Evolutionary conservation across 176 grass and related monocot species (phyloP), one percentile per base, ranked within the genome.

Genomic region (Carex cristatella): DNA sequence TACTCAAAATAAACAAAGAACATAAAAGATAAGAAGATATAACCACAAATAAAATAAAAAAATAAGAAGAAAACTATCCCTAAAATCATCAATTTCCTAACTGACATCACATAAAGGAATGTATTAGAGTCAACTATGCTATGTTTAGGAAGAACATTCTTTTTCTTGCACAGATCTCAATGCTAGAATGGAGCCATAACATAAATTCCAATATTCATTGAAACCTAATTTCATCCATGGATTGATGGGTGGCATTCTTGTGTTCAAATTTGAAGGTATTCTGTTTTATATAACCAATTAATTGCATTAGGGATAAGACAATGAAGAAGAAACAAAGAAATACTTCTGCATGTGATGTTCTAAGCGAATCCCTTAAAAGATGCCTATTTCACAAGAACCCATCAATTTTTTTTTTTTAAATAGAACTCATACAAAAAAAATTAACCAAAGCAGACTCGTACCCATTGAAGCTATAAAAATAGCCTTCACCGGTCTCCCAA

Each of bases 151-250:
- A 27, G 9, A 77, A 65, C 54, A 32, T 16, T 65, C 18, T 65
- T 76, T 49, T 10, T 78, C 79, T 86, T 86, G 48, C 46, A 33
- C n/a, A 42, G 6, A 82, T 77, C 48, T 77, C 9, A 15, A 87
- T 56, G 89, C 86, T 79, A 93, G 76, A 51, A 91, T 38, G 59
- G 86, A 89, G 82, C 4, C n/a, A 68, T 28, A 77, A 74, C 93
- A 93, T 19, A 89, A 77, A 40, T 81, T 84, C 93, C 88, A 98
- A 81, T 95, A 98, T 61, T 94, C 88, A 76, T 30, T 48, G n/a
- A 82, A 89, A 61, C 83, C 57, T 84, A 95, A 83, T 69, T 92
- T 82, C 89, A 95, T 93, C 91, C 93, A 95, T 38, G 88, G 88
- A 35, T 87, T 79, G 4, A 86, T 69, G 65, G 83, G 56, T 60